Evolutionary conservation across 768 basidiomycete genomes (phyloP).

Genomic region (Tephrocybe sp.): DNA sequence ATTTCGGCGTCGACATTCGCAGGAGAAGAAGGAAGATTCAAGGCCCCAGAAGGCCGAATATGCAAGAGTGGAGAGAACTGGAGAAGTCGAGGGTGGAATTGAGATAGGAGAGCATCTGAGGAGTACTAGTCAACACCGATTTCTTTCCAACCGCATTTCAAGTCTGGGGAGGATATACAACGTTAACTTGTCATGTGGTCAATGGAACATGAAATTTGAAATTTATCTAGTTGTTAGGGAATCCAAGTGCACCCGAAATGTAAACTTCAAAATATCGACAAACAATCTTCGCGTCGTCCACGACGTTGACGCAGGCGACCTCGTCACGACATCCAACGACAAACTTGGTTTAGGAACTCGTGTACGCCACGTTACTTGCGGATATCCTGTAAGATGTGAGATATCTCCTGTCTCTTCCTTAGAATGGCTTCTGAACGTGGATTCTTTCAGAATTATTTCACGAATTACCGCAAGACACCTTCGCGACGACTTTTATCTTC

Average conservation of each 20-base stretch:
- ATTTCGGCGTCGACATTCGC: too few species aligned
- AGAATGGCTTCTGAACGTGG: conserved; percentile 20
- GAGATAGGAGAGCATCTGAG: too few species aligned
- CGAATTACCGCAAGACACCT: conserved; percentile 24
- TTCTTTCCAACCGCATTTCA: conserved; percentile 11
- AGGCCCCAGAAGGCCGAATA: too few species aligned
- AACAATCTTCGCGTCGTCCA: conserved; percentile 17
- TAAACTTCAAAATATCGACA: conserved; percentile 13
- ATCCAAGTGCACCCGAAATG: neutral
- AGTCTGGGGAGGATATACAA: conserved; percentile 5
- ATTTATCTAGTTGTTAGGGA: too few species aligned
- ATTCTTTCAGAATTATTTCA: conserved; percentile 26
- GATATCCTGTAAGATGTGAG: conserved; percentile 15
- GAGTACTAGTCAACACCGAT: conserved; percentile 18
- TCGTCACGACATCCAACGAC: conserved; percentile 8
- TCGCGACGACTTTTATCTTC: conserved; percentile 19
- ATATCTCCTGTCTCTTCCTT: neutral
- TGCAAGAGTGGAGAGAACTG: too few species aligned
- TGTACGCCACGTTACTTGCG: conserved; percentile 14
- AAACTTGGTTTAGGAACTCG: conserved; percentile 9
- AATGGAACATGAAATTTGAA: too few species aligned
- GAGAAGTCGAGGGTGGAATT: too few species aligned
- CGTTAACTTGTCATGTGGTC: too few species aligned
- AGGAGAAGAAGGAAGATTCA: too few species aligned
- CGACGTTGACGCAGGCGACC: neutral